A percentile compares a stretch with the other conserved stretches of the same genome.
Evolutionary conservation across 345 rosid species (phyloP).

Genomic region (Gossypium herbaceum): DNA sequence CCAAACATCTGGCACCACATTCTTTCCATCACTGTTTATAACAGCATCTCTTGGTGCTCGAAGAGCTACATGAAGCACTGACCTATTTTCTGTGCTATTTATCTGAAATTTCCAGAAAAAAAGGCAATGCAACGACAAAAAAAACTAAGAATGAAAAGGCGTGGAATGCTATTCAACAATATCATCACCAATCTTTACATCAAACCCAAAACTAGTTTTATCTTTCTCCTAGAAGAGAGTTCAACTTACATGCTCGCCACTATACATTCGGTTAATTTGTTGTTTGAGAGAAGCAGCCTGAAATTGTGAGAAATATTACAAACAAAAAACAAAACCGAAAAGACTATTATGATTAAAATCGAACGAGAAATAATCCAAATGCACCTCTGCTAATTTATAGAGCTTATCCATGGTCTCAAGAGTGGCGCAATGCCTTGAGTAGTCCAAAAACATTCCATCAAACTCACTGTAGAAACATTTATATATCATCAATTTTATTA

Average conservation of each 20-base stretch:
- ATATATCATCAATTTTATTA: neutral
- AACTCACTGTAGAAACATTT: slow-evolving; percentile 46
- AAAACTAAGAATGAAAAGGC: neutral
- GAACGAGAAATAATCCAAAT: slow-evolving; percentile 5
- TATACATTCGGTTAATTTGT: slow-evolving; percentile 70
- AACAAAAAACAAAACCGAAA: neutral
- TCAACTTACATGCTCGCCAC: slow-evolving; percentile 73
- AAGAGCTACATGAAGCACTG: slow-evolving; percentile 93
- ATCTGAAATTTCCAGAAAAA: slow-evolving; percentile 46
- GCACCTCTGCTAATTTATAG: slow-evolving; percentile 72
- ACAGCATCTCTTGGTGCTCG: slow-evolving; percentile 83
- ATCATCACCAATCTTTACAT: neutral
- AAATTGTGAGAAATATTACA: slow-evolving; percentile 13
- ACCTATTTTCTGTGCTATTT: slow-evolving; percentile 86
- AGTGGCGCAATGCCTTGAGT: slow-evolving; percentile 73
- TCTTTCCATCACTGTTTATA: slow-evolving; percentile 73
- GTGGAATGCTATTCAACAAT: neutral
- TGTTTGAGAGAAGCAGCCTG: slow-evolving; percentile 73
- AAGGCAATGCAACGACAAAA: neutral
- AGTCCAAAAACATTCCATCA: slow-evolving; percentile 70
- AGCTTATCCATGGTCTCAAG: slow-evolving; percentile 65
- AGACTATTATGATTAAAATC: neutral
- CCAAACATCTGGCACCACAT: slow-evolving; percentile 96
- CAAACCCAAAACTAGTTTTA: neutral
- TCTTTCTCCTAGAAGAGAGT: neutral